Conservation (phyloP, 2,329 filamentous ascomycete species). For the Xylariaceae sp. region DNA sequence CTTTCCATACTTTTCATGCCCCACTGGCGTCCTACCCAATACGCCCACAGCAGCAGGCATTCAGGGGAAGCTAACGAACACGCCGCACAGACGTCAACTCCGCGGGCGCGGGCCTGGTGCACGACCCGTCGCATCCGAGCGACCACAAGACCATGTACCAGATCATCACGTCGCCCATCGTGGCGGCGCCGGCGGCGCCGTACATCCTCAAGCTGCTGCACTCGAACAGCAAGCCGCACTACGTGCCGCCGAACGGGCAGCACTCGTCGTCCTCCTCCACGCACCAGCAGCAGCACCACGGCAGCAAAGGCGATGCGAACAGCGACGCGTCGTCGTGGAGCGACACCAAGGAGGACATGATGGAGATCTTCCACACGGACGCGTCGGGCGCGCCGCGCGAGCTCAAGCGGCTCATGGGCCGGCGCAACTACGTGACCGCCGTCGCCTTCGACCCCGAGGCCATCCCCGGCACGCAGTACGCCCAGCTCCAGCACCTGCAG, state of each 20-base stretch:
- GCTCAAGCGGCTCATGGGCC: constrained; percentile 84
- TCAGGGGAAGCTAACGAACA: too few species aligned
- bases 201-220: constrained; percentile 95
- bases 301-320: too few species aligned
- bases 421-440: constrained; percentile 86
- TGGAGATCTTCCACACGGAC: constrained; percentile 97
- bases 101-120: constrained; percentile 85
- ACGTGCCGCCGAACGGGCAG: constrained; percentile 82
- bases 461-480: constrained; percentile 33
- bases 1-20: too few species aligned
- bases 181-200: constrained; percentile 75
- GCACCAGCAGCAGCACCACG: constrained; percentile 56
- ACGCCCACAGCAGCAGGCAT: too few species aligned
- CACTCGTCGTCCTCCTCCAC: too few species aligned
- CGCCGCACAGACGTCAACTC: constrained; percentile 63
- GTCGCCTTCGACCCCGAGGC: constrained; percentile 91
- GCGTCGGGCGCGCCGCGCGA: constrained; percentile 77
- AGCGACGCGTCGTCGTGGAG: too few species aligned
- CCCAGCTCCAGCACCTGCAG: constrained; percentile 26
- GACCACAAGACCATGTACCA: constrained; percentile 99
- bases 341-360: constrained; percentile 99
- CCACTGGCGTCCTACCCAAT: too few species aligned
- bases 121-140: constrained; percentile 82
- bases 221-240: constrained; percentile 86
- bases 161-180: constrained; percentile 85